phyloP scores from a whole-genome alignment of 108 stramenopile species.

The Nannochloropsis salina region DNA sequence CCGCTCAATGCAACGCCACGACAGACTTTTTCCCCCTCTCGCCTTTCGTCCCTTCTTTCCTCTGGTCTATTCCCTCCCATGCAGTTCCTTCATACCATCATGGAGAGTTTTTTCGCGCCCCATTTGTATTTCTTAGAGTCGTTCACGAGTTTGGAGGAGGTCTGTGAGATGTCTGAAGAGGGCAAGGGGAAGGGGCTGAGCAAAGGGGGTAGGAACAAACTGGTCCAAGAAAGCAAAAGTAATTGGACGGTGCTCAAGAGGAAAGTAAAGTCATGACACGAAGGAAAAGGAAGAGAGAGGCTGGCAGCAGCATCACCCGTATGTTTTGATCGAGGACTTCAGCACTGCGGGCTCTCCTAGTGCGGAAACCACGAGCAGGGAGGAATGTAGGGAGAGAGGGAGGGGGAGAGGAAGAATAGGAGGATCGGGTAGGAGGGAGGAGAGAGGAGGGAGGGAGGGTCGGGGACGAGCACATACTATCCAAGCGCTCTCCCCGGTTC shows the following conservation, averaged over 20 bases:
- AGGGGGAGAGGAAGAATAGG: no score
- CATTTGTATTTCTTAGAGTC: neutral
- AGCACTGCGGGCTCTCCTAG: no score
- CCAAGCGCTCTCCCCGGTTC: constrained; percentile 50
- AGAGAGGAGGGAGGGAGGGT: neutral
- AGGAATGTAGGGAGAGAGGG: no score
- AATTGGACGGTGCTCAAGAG: constrained; percentile 31
- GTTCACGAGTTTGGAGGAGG: neutral
- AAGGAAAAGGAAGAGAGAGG: no score
- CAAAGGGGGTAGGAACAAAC: constrained; percentile 20
- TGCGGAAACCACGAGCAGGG: no score
- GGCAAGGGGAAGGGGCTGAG: neutral
- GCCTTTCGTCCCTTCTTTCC: neutral
- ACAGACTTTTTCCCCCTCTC: neutral
- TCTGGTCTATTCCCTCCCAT: neutral
- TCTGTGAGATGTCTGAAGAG: neutral
- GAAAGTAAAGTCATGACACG: neutral
- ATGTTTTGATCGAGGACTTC: no score
- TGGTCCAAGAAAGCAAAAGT: no score
- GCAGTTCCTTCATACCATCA: neutral
- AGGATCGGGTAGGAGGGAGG: neutral
- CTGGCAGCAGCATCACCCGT: no score
- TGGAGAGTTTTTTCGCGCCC: neutral
- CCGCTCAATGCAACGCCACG: no score
- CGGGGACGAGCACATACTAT: constrained; percentile 28